Evolutionary conservation across 148 eudicot species (phyloP).

Genomic region (Chenopodium suecicum): DNA sequence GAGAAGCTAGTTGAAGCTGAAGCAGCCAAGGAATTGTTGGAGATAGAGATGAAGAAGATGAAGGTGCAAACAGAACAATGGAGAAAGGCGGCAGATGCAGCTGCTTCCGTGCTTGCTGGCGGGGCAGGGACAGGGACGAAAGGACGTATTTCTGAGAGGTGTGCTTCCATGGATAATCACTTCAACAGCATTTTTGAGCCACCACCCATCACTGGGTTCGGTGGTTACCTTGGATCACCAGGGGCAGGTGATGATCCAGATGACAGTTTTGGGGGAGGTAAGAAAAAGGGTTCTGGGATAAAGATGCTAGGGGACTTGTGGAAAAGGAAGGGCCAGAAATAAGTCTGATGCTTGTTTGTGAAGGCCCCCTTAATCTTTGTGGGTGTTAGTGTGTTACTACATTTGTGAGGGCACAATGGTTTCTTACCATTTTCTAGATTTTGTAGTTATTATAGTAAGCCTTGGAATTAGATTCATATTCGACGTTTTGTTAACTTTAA

Average conservation of each 20-base stretch:
- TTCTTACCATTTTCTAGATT: constrained; percentile 33
- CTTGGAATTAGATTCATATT: neutral
- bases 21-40: constrained; percentile 52
- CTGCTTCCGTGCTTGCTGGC: constrained; percentile 69
- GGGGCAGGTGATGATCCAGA: constrained; percentile 52
- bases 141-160: constrained; percentile 62
- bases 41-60: constrained; percentile 79
- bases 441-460: neutral
- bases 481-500: neutral
- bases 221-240: constrained; percentile 55
- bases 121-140: constrained; percentile 50
- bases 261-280: constrained; percentile 58
- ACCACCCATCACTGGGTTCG: constrained; percentile 35
- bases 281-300: constrained; percentile 70
- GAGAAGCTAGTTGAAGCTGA: constrained; percentile 48
- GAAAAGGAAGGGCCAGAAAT: constrained; percentile 86
- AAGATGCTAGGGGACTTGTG: constrained; percentile 90
- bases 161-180: constrained; percentile 86
- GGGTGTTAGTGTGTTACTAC: neutral
- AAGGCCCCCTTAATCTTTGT: neutral
- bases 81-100: constrained; percentile 96
- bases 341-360: neutral
- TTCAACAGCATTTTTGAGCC: constrained; percentile 39
- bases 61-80: constrained; percentile 95
- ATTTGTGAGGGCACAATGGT: constrained; percentile 24